These are phyloP conservation scores for Stellera chamaejasme DNA, from an alignment of 345 rosid genomes.

Conservation along the genomic window DNA sequence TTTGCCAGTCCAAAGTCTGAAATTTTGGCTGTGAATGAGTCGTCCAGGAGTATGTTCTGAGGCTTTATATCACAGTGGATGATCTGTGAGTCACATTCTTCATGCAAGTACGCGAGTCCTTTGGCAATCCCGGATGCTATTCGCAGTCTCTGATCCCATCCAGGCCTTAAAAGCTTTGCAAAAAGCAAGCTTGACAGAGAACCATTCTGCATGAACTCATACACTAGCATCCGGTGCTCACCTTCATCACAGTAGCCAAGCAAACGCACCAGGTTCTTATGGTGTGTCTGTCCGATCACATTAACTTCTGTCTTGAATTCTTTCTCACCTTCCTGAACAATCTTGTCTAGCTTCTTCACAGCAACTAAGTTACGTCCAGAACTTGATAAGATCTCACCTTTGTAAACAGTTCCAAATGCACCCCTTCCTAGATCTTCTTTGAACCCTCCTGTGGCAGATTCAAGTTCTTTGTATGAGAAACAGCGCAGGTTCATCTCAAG, in stretches of 20 bases:
- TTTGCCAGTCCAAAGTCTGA: slow-evolving; percentile 48
- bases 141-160: slow-evolving; percentile 29
- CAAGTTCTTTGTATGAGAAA: slow-evolving; percentile 19
- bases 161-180: slow-evolving; percentile 15
- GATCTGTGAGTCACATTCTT: slow-evolving; percentile 39
- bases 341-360: slow-evolving; percentile 34
- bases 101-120: slow-evolving; percentile 39
- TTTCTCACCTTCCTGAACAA: slow-evolving; percentile 29
- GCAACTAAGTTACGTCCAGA: slow-evolving; percentile 16
- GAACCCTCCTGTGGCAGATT: slow-evolving; percentile 17
- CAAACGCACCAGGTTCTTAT: slow-evolving; percentile 34
- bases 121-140: slow-evolving; percentile 40
- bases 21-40: slow-evolving; percentile 13
- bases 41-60: slow-evolving; percentile 38
- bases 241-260: slow-evolving; percentile 38
- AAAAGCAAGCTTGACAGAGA: slow-evolving; percentile 34
- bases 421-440: slow-evolving; percentile 26
- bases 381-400: slow-evolving; percentile 11
- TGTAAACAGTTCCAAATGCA: slow-evolving; percentile 22
- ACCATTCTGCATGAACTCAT: slow-evolving; percentile 41
- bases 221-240: slow-evolving; percentile 29
- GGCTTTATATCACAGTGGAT: slow-evolving; percentile 52
- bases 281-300: slow-evolving; percentile 38
- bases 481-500: slow-evolving; percentile 15
- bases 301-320: slow-evolving; percentile 43